phyloP scores from a whole-genome alignment of 257 asterid species.

The Osmanthus fragrans region DNA sequence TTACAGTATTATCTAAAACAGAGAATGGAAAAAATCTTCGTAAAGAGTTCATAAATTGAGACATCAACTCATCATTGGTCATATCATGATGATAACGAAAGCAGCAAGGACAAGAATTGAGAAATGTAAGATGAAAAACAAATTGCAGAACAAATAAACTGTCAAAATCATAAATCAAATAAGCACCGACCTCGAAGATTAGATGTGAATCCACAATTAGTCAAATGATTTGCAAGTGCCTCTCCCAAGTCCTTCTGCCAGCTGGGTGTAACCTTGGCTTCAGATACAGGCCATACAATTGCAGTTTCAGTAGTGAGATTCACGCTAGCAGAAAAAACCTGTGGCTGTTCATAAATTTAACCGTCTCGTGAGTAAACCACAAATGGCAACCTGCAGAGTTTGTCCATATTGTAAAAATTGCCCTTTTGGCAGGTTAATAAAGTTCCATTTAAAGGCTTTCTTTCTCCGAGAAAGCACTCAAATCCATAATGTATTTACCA shows the following conservation, averaged over 20 bases:
- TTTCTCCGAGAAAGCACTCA: background rate
- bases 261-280: slow-evolving; percentile 45
- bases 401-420: background rate
- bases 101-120: background rate
- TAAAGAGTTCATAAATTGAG: background rate
- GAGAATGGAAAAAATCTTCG: background rate
- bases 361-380: background rate
- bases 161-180: slow-evolving; percentile 17
- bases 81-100: background rate
- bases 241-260: slow-evolving; percentile 60
- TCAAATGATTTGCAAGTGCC: slow-evolving; percentile 59
- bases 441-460: background rate
- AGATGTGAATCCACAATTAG: slow-evolving; percentile 51
- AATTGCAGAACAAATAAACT: slow-evolving; percentile 6
- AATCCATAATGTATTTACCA: background rate
- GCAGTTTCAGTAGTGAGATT: slow-evolving; percentile 66
- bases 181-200: slow-evolving; percentile 68
- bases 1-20: slow-evolving; percentile 19
- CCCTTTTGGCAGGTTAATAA: background rate
- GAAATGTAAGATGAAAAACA: slow-evolving; percentile 20
- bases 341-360: slow-evolving; percentile 41
- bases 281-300: slow-evolving; percentile 52
- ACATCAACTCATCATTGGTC: background rate
- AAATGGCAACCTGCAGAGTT: background rate
- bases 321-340: slow-evolving; percentile 57